Conservation (phyloP, 2,329 filamentous ascomycete species). For the Calonectria hongkongensis region DNA sequence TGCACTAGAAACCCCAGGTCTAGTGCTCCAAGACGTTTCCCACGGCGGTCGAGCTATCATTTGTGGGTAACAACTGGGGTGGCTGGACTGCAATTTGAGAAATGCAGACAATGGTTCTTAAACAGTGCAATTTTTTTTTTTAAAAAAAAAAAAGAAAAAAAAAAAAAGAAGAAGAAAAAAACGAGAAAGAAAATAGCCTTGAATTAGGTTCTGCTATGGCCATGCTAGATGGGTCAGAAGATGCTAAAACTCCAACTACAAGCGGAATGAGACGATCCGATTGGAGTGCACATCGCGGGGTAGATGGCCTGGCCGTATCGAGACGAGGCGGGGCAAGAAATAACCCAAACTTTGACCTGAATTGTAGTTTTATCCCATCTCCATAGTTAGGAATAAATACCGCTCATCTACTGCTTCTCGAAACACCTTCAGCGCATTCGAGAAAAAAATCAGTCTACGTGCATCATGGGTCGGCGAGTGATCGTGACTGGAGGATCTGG, state of each 20-base stretch:
- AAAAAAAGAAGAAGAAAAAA: too few species aligned
- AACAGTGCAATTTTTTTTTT: too few species aligned
- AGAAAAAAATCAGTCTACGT: neutral
- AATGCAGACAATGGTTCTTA: too few species aligned
- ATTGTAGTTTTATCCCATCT: neutral
- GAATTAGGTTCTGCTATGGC: too few species aligned
- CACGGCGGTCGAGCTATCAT: too few species aligned
- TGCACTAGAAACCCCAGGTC: too few species aligned
- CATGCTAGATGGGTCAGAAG: neutral
- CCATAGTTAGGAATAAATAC: neutral
- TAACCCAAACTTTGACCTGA: neutral
- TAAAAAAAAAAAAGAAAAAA: too few species aligned
- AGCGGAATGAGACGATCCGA: conserved; percentile 16
- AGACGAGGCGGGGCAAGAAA: neutral
- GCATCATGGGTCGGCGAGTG: conserved; percentile 35
- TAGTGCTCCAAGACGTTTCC: too few species aligned
- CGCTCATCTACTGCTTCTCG: neutral
- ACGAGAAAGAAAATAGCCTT: too few species aligned
- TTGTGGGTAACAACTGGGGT: too few species aligned
- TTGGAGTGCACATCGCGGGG: conserved; percentile 12
- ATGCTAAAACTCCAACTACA: too few species aligned
- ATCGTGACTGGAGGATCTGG: conserved; percentile 61
- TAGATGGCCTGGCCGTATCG: neutral
- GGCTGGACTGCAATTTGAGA: too few species aligned
- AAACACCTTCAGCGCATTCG: neutral